A percentile compares a stretch with the other conserved stretches of the same genome.
phyloP scores from a whole-genome alignment of 148 eudicot species.

The Rhododendron kiyosumense region DNA sequence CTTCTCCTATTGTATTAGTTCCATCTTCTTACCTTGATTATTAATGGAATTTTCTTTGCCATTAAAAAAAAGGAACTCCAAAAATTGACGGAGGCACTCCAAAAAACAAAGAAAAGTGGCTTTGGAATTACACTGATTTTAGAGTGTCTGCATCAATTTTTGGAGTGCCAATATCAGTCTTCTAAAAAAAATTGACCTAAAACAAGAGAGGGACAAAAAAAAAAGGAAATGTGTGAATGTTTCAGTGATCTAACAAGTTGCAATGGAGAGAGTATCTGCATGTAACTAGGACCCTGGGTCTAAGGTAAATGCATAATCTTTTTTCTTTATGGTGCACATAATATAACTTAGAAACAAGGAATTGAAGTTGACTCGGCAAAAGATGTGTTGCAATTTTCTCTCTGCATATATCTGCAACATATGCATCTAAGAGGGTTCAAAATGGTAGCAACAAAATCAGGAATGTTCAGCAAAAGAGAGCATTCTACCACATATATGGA shows the following conservation, averaged over 20 bases:
- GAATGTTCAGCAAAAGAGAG: neutral
- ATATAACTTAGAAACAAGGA: neutral
- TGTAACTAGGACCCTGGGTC: neutral
- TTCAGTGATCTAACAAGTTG: neutral
- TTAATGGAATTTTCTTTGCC: too few relatives aligned
- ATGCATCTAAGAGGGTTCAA: neutral
- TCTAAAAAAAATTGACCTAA: neutral
- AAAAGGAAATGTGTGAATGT: neutral
- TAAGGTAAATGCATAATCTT: neutral
- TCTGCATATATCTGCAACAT: neutral
- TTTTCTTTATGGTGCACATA: neutral
- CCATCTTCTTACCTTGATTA: too few relatives aligned
- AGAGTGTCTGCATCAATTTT: too few relatives aligned
- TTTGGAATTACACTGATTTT: too few relatives aligned
- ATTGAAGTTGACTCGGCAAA: neutral
- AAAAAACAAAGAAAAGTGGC: too few relatives aligned
- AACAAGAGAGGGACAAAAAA: neutral
- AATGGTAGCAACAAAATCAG: neutral
- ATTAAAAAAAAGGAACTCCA: too few relatives aligned
- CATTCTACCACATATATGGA: neutral
- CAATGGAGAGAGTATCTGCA: neutral
- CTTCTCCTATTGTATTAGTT: too few relatives aligned
- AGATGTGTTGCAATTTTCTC: neutral
- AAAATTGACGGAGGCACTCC: too few relatives aligned
- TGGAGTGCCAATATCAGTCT: too few relatives aligned